Conservation (phyloP, 2,329 filamentous ascomycete species). For the Pyrenophora graminea region DNA sequence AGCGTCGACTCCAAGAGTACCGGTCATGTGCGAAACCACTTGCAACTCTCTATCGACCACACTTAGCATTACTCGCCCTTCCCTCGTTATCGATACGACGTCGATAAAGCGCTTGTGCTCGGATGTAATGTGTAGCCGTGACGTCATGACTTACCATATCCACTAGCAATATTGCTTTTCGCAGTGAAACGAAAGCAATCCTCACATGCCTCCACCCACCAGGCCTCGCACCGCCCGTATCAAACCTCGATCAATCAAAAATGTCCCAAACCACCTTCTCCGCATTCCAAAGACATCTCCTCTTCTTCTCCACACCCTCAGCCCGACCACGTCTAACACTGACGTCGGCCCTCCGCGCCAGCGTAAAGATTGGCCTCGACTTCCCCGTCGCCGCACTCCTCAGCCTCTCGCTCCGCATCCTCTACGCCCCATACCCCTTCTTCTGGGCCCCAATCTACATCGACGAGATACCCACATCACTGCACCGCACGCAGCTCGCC, state of each 20-base stretch:
- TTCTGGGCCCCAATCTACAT: slow-evolving; percentile 22
- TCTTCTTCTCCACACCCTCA: slow-evolving; percentile 30
- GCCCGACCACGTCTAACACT: slow-evolving; percentile 26
- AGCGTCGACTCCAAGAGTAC: too few species aligned
- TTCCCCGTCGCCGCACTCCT: slow-evolving; percentile 26
- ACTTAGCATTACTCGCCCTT: too few species aligned
- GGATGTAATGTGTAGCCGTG: too few species aligned
- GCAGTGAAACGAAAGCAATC: too few species aligned
- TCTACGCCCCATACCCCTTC: slow-evolving; percentile 26
- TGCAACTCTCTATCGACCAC: too few species aligned
- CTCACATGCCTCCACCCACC: too few species aligned
- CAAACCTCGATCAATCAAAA: too few species aligned
- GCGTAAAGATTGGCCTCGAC: slow-evolving; percentile 25
- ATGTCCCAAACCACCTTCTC: slow-evolving; percentile 23
- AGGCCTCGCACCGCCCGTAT: too few species aligned
- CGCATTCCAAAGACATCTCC: slow-evolving; percentile 27
- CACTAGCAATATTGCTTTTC: neutral
- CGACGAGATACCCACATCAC: slow-evolving; percentile 19
- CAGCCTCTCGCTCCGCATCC: slow-evolving; percentile 22
- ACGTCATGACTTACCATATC: neutral
- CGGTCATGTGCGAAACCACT: too few species aligned
- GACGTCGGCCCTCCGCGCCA: slow-evolving; percentile 21
- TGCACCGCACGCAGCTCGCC: slow-evolving; percentile 24
- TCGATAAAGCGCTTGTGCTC: neutral
- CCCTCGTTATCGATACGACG: too few species aligned